Evolutionary conservation across 164 flowering plant species (phyloP).

Genomic region (Hamamelis virginiana): DNA sequence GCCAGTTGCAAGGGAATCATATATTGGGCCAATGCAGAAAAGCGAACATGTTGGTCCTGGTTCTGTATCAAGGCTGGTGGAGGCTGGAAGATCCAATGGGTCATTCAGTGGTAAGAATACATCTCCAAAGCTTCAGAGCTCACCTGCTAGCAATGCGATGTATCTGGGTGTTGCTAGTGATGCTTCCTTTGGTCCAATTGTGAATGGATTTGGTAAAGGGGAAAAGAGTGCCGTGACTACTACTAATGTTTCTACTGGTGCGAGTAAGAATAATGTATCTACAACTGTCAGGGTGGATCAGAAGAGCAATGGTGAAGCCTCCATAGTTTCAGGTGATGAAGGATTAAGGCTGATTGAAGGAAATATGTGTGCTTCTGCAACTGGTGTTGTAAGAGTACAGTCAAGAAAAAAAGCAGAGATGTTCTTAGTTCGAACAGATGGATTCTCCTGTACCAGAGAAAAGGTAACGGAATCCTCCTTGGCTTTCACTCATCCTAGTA

Average conservation of each 20-base stretch:
- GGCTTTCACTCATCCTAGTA: slow-evolving; percentile 97
- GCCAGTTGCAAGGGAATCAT: slow-evolving; percentile 30
- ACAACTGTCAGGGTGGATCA: slow-evolving; percentile 18
- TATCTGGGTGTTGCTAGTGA: slow-evolving; percentile 14
- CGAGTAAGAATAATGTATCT: slow-evolving; percentile 14
- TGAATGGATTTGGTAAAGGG: slow-evolving; percentile 23
- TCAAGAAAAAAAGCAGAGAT: slow-evolving; percentile 98
- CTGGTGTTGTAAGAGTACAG: slow-evolving; percentile 96
- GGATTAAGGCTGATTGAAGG: slow-evolving; percentile 54
- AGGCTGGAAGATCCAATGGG: slow-evolving; percentile 37
- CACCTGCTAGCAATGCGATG: slow-evolving; percentile 21
- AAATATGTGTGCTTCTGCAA: slow-evolving; percentile 96
- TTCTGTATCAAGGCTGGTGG: slow-evolving; percentile 16
- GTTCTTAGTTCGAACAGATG: slow-evolving; percentile 97
- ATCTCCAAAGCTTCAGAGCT: slow-evolving; percentile 17
- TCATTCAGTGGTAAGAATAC: slow-evolving; percentile 13
- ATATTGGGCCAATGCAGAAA: slow-evolving; percentile 17
- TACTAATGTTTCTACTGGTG: slow-evolving; percentile 18
- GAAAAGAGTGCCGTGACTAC: slow-evolving; percentile 12
- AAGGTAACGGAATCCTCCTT: slow-evolving; percentile 94
- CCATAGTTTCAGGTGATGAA: slow-evolving; percentile 37
- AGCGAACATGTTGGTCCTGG: slow-evolving; percentile 11
- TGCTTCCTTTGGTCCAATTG: slow-evolving; percentile 25
- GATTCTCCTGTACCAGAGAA: slow-evolving; percentile 84
- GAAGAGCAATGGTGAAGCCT: slow-evolving; percentile 25